phyloP scores from a whole-genome alignment of 345 rosid genomes.

The Murraya paniculata region DNA sequence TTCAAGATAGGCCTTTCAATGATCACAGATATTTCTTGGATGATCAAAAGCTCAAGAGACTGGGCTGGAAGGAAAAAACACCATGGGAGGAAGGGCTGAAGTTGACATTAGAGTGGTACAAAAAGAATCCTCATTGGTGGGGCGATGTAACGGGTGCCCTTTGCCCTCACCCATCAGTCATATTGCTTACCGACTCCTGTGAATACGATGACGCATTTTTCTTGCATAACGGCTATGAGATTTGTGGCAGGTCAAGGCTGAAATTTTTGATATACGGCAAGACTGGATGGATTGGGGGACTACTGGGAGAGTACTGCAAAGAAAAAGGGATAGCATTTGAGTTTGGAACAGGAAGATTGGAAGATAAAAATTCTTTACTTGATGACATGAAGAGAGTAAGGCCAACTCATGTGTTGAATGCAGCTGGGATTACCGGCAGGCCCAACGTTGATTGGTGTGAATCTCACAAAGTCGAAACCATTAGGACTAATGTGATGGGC shows the following conservation, averaged over 20 bases:
- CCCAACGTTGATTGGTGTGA: constrained; percentile 68
- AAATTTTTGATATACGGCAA: constrained; percentile 55
- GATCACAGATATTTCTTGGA: constrained; percentile 63
- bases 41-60: constrained; percentile 57
- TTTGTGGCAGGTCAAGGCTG: constrained; percentile 17
- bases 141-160: constrained; percentile 67
- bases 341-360: constrained; percentile 54
- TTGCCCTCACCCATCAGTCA: constrained; percentile 43
- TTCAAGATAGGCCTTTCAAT: constrained; percentile 62
- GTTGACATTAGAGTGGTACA: constrained; percentile 62
- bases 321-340: constrained; percentile 37
- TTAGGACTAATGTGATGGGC: constrained; percentile 47
- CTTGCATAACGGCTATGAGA: background rate
- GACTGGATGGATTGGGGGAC: constrained; percentile 67
- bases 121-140: constrained; percentile 54
- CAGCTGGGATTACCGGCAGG: constrained; percentile 62
- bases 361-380: constrained; percentile 42
- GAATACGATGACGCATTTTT: constrained; percentile 20
- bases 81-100: constrained; percentile 59
- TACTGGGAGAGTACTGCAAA: constrained; percentile 45
- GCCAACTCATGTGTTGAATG: constrained; percentile 58
- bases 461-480: constrained; percentile 50
- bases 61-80: constrained; percentile 59
- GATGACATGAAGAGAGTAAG: constrained; percentile 38
- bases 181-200: constrained; percentile 4